Base-by-base conservation (phyloP, 257 asterid species). In the Oldenlandia corymbosa region DNA sequence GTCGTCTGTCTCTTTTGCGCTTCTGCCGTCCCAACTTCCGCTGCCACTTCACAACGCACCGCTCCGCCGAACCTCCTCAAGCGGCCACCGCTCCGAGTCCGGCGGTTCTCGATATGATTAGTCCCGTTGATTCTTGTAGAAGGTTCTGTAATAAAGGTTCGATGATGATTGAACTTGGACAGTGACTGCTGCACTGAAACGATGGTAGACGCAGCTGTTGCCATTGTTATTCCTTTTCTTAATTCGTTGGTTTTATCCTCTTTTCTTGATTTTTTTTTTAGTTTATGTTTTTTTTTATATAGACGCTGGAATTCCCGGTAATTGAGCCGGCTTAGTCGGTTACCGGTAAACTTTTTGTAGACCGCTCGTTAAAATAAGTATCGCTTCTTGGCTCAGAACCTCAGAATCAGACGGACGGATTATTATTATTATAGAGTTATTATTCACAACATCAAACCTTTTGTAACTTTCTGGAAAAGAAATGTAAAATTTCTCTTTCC, bases 11-110 rank as follows among this genome's bases (percentile, higher is more conserved):
- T 71, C 41, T 54, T 74, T 71, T 85, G 75, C 68, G 63, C 70
- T 79, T 81, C 75, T 58, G 60, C 85, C 62, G 80, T 73, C 51
- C 68, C 90, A 53, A 61, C 83, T 45, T 67, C 81, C 41, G 82
- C 63, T 58, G 83, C 58, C 78, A 66, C 72, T 41, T 88, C 86
- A 78, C 92, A 87, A 78, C 90, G 84, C 23, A 73, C 76, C 16
- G 31, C 36, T 28, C 62, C 30, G 18, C 69, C 55, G 24, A 48
- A 9, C 20, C 49, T 41, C 28, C 57, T 57, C 46, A 10, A 12
- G 16, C 69, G 48, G 12, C 73, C 30, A 5, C 17, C 21, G 18
- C 39, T 64, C 26, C 70, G 60, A 48, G 30, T 6, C 53, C 20
- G 30, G 3, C n/a, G 58, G 47, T n/a, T 1, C 30, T 34, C 30